Percentiles rank a stretch among this genome's conserved stretches.
phyloP scores from a whole-genome alignment of 495 filamentous ascomycete species.

The Ascodesmis nigricans region DNA sequence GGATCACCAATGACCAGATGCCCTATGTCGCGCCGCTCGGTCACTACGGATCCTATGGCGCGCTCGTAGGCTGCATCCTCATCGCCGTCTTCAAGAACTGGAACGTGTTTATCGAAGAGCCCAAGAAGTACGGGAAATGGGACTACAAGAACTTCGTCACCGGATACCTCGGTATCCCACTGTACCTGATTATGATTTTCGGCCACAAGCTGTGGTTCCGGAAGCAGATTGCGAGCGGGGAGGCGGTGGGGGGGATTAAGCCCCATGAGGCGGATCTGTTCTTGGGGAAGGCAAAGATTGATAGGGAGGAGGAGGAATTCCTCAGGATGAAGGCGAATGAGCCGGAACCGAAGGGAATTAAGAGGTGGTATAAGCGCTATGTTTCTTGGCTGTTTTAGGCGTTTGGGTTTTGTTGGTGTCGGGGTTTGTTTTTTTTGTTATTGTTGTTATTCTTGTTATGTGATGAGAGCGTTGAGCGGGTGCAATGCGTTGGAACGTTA shows the following conservation, averaged over 20 bases:
- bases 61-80: conserved; percentile 44
- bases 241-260: too few relatives aligned
- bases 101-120: conserved; percentile 37
- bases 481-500: too few relatives aligned
- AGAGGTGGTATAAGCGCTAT: conserved; percentile 39
- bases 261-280: conserved; percentile 44
- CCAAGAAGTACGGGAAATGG: conserved; percentile 33
- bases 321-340: conserved; percentile 32
- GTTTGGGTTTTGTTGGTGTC: background rate
- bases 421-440: too few relatives aligned
- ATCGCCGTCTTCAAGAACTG: conserved; percentile 63
- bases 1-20: conserved; percentile 38
- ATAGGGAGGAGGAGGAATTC: conserved; percentile 50
- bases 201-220: conserved; percentile 43
- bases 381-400: conserved; percentile 44
- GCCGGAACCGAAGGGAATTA: conserved; percentile 22
- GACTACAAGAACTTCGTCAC: conserved; percentile 60
- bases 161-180: conserved; percentile 57
- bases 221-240: too few relatives aligned
- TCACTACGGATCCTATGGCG: conserved; percentile 39
- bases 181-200: conserved; percentile 49
- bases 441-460: background rate
- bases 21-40: conserved; percentile 57
- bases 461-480: too few relatives aligned
- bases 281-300: conserved; percentile 49